Percentiles rank a stretch among this genome's conserved stretches.
Evolutionary conservation across 2,329 filamentous ascomycete species (phyloP).

Genomic region (Aspergillus pseudoterreus): DNA sequence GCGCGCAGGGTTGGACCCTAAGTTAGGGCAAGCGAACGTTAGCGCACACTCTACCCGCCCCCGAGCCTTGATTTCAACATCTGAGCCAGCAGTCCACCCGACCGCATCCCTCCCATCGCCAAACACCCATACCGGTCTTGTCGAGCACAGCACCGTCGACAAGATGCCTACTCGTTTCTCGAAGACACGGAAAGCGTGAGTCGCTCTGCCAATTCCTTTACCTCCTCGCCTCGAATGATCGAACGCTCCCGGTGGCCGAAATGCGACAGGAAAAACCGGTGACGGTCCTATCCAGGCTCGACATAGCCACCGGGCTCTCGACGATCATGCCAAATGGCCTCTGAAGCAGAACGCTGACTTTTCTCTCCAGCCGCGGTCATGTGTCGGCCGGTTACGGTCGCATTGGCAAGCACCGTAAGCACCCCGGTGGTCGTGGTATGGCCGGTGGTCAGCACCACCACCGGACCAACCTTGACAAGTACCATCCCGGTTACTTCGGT

Average conservation of each 20-base stretch:
- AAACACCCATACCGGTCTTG: conserved; percentile 36
- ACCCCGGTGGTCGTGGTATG: conserved; percentile 74
- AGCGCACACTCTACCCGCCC: conserved; percentile 36
- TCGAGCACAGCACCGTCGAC: conserved; percentile 40
- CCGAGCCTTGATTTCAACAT: conserved; percentile 35
- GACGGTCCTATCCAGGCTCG: not conserved
- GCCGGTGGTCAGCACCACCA: conserved; percentile 99
- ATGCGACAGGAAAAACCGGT: conserved; percentile 8
- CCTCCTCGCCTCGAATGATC: conserved; percentile 15
- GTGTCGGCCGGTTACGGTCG: conserved; percentile 98
- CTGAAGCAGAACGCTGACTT: conserved; percentile 12
- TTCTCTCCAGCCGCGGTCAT: conserved; percentile 74
- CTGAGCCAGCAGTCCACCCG: conserved; percentile 27
- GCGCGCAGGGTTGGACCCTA: conserved; percentile 27
- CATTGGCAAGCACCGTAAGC: conserved; percentile 98
- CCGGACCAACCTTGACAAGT: conserved; percentile 87
- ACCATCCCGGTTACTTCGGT: conserved; percentile 99
- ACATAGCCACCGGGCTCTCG: not conserved
- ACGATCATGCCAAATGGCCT: not conserved
- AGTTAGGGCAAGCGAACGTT: conserved; percentile 35
- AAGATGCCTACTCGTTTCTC: conserved; percentile 51
- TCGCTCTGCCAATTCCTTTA: conserved; percentile 21
- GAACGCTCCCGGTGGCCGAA: conserved; percentile 9
- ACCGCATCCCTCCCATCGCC: conserved; percentile 33
- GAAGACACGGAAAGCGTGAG: conserved; percentile 49